phyloP scores from a whole-genome alignment of 2,329 filamentous ascomycete genomes.

The Simplicillium sp. region DNA sequence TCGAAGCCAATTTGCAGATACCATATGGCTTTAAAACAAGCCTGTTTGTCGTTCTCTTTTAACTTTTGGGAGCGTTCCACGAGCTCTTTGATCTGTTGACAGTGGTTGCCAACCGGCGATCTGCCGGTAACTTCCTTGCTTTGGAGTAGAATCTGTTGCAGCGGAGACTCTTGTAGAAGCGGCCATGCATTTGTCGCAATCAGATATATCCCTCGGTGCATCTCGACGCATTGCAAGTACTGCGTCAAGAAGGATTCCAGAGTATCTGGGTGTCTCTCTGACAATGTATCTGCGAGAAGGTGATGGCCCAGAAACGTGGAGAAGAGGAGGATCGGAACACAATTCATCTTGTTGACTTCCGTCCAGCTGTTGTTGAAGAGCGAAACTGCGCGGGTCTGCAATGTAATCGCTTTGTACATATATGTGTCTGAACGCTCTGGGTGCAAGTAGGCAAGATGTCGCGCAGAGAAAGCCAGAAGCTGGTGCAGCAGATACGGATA shows the following conservation, averaged over 20 bases:
- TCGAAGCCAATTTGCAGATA: conserved; percentile 1
- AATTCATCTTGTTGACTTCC: neutral
- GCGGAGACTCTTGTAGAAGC: neutral
- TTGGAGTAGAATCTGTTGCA: neutral
- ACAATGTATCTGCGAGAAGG: conserved; percentile 2
- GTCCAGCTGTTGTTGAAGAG: neutral
- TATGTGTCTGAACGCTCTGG: neutral
- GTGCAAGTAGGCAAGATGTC: conserved; percentile 1
- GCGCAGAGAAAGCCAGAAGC: conserved; percentile 1
- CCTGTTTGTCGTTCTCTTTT: neutral
- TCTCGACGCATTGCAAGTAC: conserved; percentile 2
- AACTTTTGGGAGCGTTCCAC: neutral
- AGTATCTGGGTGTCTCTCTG: neutral
- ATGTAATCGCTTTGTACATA: neutral
- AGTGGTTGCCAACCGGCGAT: neutral
- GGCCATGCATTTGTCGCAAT: neutral
- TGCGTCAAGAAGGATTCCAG: neutral
- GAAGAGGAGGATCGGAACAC: conserved; percentile 3
- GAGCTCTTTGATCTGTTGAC: conserved; percentile 1
- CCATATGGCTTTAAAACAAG: neutral
- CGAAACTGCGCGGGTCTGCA: neutral
- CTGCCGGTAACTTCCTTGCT: neutral
- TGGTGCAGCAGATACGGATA: conserved; percentile 3
- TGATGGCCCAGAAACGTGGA: conserved; percentile 1
- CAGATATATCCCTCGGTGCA: neutral